Conservation (phyloP, 2,329 filamentous ascomycete species). For the Ceratocystiopsis minuta region DNA sequence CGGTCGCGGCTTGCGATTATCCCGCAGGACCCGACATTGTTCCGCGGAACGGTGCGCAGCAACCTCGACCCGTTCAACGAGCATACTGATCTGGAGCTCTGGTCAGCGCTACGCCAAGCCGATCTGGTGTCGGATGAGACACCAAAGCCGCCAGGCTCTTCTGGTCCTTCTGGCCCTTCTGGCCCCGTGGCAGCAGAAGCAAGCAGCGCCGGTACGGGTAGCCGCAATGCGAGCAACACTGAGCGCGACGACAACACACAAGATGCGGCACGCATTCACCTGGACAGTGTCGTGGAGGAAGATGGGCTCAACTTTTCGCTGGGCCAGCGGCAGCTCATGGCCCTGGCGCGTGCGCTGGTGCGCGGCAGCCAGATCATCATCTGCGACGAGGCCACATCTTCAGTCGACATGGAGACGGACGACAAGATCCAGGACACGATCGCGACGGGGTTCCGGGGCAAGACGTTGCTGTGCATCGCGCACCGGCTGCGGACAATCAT, state of each 20-base stretch:
- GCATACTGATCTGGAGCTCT: slow-evolving; percentile 60
- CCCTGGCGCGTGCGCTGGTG: slow-evolving; percentile 76
- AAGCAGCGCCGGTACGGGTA: not conserved
- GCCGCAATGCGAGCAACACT: not conserved
- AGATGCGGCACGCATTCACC: slow-evolving; percentile 41
- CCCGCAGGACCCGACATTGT: slow-evolving; percentile 68
- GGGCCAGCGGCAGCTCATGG: slow-evolving; percentile 89
- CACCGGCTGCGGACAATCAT: slow-evolving; percentile 86
- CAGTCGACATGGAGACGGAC: slow-evolving; percentile 91
- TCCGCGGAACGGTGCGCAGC: slow-evolving; percentile 60
- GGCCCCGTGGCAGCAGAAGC: too few relatives aligned
- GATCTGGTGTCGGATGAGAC: slow-evolving; percentile 40
- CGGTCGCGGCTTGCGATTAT: slow-evolving; percentile 66
- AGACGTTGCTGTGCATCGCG: slow-evolving; percentile 81
- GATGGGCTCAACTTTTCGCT: slow-evolving; percentile 93
- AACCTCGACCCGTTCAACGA: slow-evolving; percentile 71
- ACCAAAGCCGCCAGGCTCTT: slow-evolving; percentile 8
- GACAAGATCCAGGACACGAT: slow-evolving; percentile 89
- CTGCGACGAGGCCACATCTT: slow-evolving; percentile 88
- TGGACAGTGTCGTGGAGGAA: slow-evolving; percentile 77
- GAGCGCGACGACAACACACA: slow-evolving; percentile 12
- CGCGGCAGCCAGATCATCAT: slow-evolving; percentile 81
- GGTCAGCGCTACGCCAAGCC: slow-evolving; percentile 60
- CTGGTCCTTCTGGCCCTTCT: too few relatives aligned
- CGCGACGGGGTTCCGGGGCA: slow-evolving; percentile 64